A percentile compares a stretch with the other conserved stretches of the same genome.
These are phyloP conservation scores for Tulasnella sp. DNA, from an alignment of 768 basidiomycete species.

Conservation along the genomic window DNA sequence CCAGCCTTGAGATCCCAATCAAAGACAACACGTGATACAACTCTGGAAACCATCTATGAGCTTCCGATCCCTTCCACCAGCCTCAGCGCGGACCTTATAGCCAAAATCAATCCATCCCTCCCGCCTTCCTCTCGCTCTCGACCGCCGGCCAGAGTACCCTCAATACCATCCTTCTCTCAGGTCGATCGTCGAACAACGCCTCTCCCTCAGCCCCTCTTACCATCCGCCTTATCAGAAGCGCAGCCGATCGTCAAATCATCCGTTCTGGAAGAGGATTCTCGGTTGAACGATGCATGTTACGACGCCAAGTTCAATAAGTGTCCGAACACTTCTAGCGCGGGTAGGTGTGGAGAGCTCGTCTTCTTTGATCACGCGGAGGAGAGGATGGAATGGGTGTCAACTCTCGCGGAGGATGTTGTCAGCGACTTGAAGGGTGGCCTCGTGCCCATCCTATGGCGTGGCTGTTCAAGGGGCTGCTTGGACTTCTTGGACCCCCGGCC, in stretches of 20 bases:
- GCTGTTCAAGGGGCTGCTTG: conserved; percentile 53
- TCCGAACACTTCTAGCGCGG: not conserved
- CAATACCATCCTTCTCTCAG: not conserved
- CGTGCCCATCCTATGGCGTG: conserved; percentile 57
- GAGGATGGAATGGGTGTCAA: conserved; percentile 52
- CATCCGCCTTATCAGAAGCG: conserved; percentile 7
- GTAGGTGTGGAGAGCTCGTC: conserved; percentile 25
- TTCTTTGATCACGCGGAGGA: conserved; percentile 52
- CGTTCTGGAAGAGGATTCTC: conserved; percentile 16
- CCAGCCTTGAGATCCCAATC: not conserved
- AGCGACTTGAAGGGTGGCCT: conserved; percentile 28
- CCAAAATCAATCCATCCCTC: not conserved
- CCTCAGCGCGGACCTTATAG: not conserved
- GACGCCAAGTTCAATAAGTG: not conserved
- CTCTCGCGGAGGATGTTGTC: conserved; percentile 40
- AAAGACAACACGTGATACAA: not conserved
- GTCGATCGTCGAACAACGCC: not conserved
- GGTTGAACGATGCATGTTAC: conserved; percentile 19
- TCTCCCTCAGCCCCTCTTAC: no score
- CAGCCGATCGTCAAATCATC: conserved; percentile 24
- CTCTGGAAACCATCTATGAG: conserved; percentile 1
- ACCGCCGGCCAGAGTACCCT: not conserved
- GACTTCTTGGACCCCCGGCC: conserved; percentile 37
- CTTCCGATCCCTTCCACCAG: not conserved
- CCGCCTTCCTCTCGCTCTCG: conserved; percentile 1